These are phyloP conservation scores for Periconia digitata DNA, from an alignment of 2,329 filamentous ascomycete genomes.

Conservation along the genomic window DNA sequence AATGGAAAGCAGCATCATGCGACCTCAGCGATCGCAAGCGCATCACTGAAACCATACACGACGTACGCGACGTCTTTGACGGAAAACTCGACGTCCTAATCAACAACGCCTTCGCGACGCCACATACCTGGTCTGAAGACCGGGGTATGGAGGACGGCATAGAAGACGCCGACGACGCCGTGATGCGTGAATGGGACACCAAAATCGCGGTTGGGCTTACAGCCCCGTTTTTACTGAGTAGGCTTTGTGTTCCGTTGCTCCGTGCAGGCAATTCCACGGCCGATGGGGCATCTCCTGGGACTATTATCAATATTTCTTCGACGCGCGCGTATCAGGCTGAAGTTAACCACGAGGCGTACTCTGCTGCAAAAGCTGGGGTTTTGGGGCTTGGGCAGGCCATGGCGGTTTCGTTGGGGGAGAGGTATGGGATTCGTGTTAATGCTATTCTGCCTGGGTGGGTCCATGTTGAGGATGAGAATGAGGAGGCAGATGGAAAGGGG, in stretches of 20 bases:
- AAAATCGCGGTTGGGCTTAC: conserved; percentile 39
- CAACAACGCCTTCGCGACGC: conserved; percentile 39
- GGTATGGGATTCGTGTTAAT: conserved; percentile 51
- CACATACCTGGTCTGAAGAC: conserved; percentile 25
- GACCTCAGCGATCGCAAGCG: conserved; percentile 44
- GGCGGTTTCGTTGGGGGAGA: conserved; percentile 49
- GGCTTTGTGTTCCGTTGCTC: conserved; percentile 35
- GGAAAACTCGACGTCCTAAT: conserved; percentile 36
- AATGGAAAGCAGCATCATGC: conserved; percentile 31
- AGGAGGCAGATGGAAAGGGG: conserved; percentile 45
- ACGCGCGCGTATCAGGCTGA: conserved; percentile 55
- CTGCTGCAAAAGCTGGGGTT: conserved; percentile 54
- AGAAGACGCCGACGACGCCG: conserved; percentile 32
- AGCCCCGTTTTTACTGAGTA: conserved; percentile 34
- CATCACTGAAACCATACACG: conserved; percentile 40
- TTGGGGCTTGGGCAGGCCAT: conserved; percentile 54
- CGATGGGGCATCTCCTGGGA: conserved; percentile 23
- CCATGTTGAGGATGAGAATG: conserved; percentile 49
- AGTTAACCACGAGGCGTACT: conserved; percentile 53
- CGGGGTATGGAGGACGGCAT: conserved; percentile 34
- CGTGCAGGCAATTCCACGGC: conserved; percentile 16
- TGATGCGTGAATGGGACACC: conserved; percentile 37
- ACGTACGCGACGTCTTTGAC: conserved; percentile 40
- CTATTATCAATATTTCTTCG: conserved; percentile 52
- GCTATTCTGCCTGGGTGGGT: conserved; percentile 57